These are phyloP conservation scores for Exophiala sideris DNA, from an alignment of 2,329 filamentous ascomycete genomes.

Conservation along the genomic window DNA sequence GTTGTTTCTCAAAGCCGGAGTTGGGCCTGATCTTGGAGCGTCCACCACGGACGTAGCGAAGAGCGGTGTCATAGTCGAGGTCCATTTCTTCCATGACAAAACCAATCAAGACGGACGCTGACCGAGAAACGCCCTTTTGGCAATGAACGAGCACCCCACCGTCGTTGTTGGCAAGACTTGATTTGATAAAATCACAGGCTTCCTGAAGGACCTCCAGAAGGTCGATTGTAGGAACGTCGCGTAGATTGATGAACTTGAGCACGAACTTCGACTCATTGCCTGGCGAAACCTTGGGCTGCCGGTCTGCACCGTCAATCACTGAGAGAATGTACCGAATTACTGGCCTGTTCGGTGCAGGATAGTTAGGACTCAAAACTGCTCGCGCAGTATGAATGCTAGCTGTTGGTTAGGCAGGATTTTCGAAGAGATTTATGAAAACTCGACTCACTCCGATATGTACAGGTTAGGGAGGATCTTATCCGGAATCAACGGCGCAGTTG, in stretches of 20 bases:
- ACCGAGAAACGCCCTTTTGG: conserved; percentile 24
- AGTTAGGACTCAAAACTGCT: conserved; percentile 23
- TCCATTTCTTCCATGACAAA: conserved; percentile 24
- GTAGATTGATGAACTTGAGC: conserved; percentile 20
- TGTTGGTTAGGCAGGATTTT: neutral
- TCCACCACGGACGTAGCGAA: conserved; percentile 14
- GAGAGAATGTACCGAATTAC: conserved; percentile 22
- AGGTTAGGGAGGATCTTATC: conserved; percentile 22
- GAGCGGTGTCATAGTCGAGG: conserved; percentile 20
- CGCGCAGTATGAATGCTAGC: conserved; percentile 21
- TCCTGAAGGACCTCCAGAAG: conserved; percentile 17
- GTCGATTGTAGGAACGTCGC: conserved; percentile 12
- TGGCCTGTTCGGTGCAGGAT: conserved; percentile 16
- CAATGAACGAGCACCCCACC: conserved; percentile 26
- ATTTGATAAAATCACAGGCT: conserved; percentile 19
- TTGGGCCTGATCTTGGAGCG: conserved; percentile 21
- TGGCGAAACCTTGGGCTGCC: conserved; percentile 15
- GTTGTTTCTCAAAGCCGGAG: conserved; percentile 17
- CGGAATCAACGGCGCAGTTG: conserved; percentile 21
- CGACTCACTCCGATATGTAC: conserved; percentile 23
- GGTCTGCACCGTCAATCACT: conserved; percentile 11
- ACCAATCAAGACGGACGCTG: conserved; percentile 18
- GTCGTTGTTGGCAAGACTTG: conserved; percentile 12
- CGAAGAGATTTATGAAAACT: neutral
- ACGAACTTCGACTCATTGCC: conserved; percentile 21